Conservation (phyloP, 2,329 filamentous ascomycete genomes). For the Penicillium occitanis region DNA sequence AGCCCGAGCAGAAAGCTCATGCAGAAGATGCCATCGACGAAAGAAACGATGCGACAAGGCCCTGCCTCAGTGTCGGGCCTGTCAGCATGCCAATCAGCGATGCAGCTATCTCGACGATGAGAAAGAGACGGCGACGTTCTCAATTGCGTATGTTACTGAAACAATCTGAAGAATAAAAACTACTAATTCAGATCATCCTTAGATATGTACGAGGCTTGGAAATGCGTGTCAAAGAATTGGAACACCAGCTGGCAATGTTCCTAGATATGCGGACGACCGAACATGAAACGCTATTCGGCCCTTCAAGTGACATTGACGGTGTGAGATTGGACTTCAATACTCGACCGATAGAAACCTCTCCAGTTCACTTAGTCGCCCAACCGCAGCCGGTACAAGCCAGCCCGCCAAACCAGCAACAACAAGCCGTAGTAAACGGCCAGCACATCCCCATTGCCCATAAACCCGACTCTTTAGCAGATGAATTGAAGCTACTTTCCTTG, state of each 20-base stretch:
- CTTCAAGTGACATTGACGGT: not conserved
- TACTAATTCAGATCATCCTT: not conserved
- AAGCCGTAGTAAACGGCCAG: not conserved
- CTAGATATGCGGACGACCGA: constrained; percentile 6
- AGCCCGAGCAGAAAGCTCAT: constrained; percentile 11
- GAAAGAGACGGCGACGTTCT: constrained; percentile 9
- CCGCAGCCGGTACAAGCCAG: not conserved
- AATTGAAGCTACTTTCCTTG: constrained; percentile 42
- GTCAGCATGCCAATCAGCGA: constrained; percentile 14
- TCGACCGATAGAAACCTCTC: not conserved
- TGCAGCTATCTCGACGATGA: constrained; percentile 13
- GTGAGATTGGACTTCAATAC: not conserved
- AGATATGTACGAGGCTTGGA: constrained; percentile 12
- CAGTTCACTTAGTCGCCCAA: not conserved
- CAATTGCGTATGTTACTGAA: constrained; percentile 2
- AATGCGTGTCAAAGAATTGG: constrained; percentile 11
- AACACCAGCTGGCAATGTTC: constrained; percentile 11
- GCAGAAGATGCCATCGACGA: constrained; percentile 10
- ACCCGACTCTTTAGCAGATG: constrained; percentile 20
- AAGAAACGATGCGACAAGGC: constrained; percentile 16
- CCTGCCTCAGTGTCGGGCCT: constrained; percentile 9
- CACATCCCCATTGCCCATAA: not conserved
- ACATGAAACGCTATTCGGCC: not conserved
- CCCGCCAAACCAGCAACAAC: not conserved
- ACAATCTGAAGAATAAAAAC: too few relatives aligned